Evolutionary conservation across 805 yeast species (phyloP), one percentile per base, ranked within the genome.

Genomic region (Priceomyces medius): DNA sequence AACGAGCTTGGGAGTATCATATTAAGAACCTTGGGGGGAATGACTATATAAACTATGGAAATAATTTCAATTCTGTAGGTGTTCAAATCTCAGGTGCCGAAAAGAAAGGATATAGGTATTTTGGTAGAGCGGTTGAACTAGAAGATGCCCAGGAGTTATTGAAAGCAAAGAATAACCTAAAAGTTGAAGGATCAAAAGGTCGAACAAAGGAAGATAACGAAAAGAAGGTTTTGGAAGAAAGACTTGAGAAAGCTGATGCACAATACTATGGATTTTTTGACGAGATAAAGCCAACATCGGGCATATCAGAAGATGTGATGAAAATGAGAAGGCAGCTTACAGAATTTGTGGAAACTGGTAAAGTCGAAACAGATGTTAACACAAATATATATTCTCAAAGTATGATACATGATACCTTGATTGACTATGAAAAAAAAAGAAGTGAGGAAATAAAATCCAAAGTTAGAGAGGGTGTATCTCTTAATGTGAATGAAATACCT

Each of bases 91-190:
- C 46, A 19, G 64, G 66, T 7, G 27, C 48, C 4, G 45, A 51
- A 13, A 56, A 76, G 1, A 67, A 74, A 29, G 88, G 88, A 0
- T 80, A 79, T 48, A 65, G 84, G 41, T 90, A 85, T 60, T 90
- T 80, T 62, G 97, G 97, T 0, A 63, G 96, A 37, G 96, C 96
- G 0, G 71, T 78, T 39, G 91, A 88, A 33, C 63, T 89, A 7
- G 85, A 88, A 0, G 96, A 86, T 46, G 90, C 85, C 3, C 57
- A 59, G 42, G 43, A 50, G 31, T 37, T 58, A 7, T 24, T 61
- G n/a, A 51, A 58, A 38, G 43, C 45, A 12, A 41, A 32, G 18
- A 29, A 19, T 31, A 36, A 35, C 35, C 66, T 31, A 61, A 69
- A 32, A 50, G 55, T 41, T 34, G 53, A 41, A 28, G 47, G 51